These are phyloP conservation scores for Ceratocystis eucalypticola DNA, from an alignment of 2,329 filamentous ascomycete species.

Conservation along the genomic window DNA sequence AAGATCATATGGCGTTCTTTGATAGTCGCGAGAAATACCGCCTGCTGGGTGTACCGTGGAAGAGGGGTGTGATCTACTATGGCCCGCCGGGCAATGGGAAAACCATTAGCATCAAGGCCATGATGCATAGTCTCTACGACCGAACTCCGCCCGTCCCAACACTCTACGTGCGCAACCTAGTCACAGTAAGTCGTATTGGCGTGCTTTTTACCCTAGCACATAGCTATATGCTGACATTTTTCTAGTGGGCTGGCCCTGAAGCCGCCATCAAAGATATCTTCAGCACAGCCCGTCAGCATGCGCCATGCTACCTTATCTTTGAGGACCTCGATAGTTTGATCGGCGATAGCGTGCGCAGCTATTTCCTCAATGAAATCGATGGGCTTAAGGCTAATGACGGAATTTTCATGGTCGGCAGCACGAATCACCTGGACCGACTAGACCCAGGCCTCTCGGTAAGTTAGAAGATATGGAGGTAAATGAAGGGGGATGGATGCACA, in stretches of 20 bases:
- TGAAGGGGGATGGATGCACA: not conserved
- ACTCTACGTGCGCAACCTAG: slow-evolving; percentile 45
- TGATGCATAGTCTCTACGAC: slow-evolving; percentile 49
- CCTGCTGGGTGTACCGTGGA: slow-evolving; percentile 54
- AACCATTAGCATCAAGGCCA: slow-evolving; percentile 57
- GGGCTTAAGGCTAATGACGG: slow-evolving; percentile 57
- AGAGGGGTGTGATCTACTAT: slow-evolving; percentile 55
- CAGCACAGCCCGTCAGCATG: slow-evolving; percentile 43
- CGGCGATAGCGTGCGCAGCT: slow-evolving; percentile 44
- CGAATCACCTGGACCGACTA: slow-evolving; percentile 51
- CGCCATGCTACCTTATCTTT: slow-evolving; percentile 57
- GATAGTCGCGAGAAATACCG: slow-evolving; percentile 43
- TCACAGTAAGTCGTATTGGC: slow-evolving; percentile 25
- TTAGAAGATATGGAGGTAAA: slow-evolving; percentile 6
- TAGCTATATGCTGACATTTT: slow-evolving; percentile 22
- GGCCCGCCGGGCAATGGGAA: slow-evolving; percentile 53
- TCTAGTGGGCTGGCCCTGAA: slow-evolving; percentile 42
- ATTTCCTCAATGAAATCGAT: slow-evolving; percentile 62
- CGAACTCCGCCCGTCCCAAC: slow-evolving; percentile 42
- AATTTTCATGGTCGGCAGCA: slow-evolving; percentile 55
- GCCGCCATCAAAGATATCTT: slow-evolving; percentile 41
- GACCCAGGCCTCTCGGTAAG: slow-evolving; percentile 49
- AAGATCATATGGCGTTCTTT: slow-evolving; percentile 54
- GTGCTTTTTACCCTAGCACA: slow-evolving; percentile 14
- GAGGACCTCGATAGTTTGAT: slow-evolving; percentile 60